Percentiles rank a stretch among this genome's conserved stretches.
Evolutionary conservation across 805 yeast species (phyloP).

Genomic region (Jamesozyma spencerorum): DNA sequence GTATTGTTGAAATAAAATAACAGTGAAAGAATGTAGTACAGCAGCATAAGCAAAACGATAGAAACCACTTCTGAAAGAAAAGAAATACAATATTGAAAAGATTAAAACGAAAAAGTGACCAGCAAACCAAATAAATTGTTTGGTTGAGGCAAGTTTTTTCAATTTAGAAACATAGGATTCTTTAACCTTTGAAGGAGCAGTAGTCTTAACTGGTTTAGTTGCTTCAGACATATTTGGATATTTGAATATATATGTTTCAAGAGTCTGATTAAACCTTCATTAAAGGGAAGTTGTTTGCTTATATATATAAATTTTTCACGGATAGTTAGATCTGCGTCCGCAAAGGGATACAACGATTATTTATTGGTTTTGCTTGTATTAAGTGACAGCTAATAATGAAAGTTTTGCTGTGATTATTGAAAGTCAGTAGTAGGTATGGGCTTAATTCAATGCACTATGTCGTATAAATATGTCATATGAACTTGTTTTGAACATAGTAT

Average conservation of each 20-base stretch:
- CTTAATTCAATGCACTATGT: too few relatives aligned
- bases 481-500: too few relatives aligned
- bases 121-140: constrained; percentile 71
- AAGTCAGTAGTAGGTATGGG: too few relatives aligned
- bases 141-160: constrained; percentile 30
- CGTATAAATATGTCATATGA: too few relatives aligned
- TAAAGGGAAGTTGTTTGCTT: too few relatives aligned
- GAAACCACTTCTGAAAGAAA: constrained; percentile 35
- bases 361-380: too few relatives aligned
- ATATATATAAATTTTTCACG: too few relatives aligned
- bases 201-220: not conserved
- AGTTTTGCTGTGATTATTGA: too few relatives aligned
- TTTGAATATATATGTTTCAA: not conserved
- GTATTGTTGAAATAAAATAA: constrained; percentile 58
- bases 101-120: constrained; percentile 46
- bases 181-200: not conserved
- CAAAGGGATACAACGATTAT: too few relatives aligned
- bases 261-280: too few relatives aligned
- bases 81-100: constrained; percentile 27
- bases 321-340: too few relatives aligned
- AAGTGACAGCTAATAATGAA: too few relatives aligned
- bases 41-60: constrained; percentile 56
- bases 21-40: constrained; percentile 63
- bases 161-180: not conserved
- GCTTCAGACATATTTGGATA: not conserved